Evolutionary conservation across 2,329 filamentous ascomycete species (phyloP).

Genomic region (Gnomoniopsis sp.): DNA sequence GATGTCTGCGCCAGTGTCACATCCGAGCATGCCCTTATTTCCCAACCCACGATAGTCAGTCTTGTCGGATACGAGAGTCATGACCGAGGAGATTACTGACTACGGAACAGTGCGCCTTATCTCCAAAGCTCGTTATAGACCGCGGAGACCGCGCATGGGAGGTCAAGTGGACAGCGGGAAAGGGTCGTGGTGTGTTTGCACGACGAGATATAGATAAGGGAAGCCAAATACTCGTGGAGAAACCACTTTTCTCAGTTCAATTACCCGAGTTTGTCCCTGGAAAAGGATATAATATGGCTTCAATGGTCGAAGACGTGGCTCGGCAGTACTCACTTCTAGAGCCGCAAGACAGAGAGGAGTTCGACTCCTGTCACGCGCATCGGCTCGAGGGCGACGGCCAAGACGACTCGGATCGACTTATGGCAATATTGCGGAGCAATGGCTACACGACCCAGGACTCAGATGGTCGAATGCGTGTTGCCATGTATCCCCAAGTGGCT

Average conservation of each 20-base stretch:
- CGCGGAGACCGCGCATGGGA: constrained; percentile 28
- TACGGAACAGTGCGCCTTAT: neutral
- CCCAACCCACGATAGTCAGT: too few relatives aligned
- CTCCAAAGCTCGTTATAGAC: neutral
- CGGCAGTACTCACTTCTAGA: constrained; percentile 13
- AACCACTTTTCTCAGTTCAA: constrained; percentile 29
- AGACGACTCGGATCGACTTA: constrained; percentile 13
- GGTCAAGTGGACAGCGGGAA: constrained; percentile 29
- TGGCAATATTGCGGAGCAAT: constrained; percentile 35
- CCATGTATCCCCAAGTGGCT: constrained; percentile 30
- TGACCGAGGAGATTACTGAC: too few relatives aligned
- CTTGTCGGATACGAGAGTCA: too few relatives aligned
- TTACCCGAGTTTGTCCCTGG: constrained; percentile 26
- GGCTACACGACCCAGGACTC: constrained; percentile 29
- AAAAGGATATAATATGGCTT: constrained; percentile 27
- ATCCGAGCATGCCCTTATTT: too few relatives aligned
- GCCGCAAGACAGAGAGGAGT: constrained; percentile 26
- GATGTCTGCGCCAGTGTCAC: too few relatives aligned
- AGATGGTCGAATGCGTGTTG: constrained; percentile 22
- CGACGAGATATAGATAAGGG: constrained; percentile 29
- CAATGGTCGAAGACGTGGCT: constrained; percentile 30
- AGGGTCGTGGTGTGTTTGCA: constrained; percentile 39
- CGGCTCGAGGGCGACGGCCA: constrained; percentile 20
- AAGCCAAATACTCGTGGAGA: constrained; percentile 35
- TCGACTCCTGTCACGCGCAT: constrained; percentile 26